phyloP scores from a whole-genome alignment of 2,329 filamentous ascomycete species.

The Chaetothyriales sp. region DNA sequence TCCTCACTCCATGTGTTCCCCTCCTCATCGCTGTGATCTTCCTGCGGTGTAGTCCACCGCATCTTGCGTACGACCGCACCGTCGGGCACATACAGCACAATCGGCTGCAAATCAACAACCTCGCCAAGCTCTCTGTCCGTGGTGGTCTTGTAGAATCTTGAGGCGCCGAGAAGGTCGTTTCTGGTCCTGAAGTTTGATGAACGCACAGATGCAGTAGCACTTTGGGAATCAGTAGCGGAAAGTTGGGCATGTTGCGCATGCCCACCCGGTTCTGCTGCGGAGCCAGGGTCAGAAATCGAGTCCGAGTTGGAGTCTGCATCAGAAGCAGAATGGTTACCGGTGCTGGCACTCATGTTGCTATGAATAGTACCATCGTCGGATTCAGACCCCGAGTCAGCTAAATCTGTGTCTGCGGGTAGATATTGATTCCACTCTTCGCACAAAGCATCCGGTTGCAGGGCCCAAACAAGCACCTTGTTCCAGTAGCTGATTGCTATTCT shows the following conservation, averaged over 20 bases:
- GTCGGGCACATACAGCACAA: constrained; percentile 10
- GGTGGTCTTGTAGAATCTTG: constrained; percentile 4
- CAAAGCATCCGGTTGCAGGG: constrained; percentile 24
- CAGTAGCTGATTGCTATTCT: constrained; percentile 29
- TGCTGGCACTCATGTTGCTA: not conserved
- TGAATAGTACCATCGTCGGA: not conserved
- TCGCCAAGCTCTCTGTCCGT: constrained; percentile 4
- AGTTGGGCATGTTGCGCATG: not conserved
- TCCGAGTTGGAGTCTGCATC: not conserved
- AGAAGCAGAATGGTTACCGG: not conserved
- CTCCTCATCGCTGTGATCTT: constrained; percentile 1
- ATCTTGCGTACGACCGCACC: constrained; percentile 12
- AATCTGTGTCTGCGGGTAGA: constrained; percentile 2
- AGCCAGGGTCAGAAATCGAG: not conserved
- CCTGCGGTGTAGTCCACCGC: constrained; percentile 4
- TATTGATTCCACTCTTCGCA: constrained; percentile 19
- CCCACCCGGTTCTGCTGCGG: not conserved
- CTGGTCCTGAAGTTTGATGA: not conserved
- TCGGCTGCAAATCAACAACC: constrained; percentile 8
- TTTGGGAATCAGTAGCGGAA: not conserved
- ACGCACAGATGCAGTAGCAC: not conserved
- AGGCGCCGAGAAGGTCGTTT: not conserved
- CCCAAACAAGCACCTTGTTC: constrained; percentile 28
- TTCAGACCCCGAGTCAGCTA: not conserved
- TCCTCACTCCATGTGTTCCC: not conserved